Base-by-base conservation (phyloP, 2,329 filamentous ascomycete species). In the Penicillium sp. region DNA sequence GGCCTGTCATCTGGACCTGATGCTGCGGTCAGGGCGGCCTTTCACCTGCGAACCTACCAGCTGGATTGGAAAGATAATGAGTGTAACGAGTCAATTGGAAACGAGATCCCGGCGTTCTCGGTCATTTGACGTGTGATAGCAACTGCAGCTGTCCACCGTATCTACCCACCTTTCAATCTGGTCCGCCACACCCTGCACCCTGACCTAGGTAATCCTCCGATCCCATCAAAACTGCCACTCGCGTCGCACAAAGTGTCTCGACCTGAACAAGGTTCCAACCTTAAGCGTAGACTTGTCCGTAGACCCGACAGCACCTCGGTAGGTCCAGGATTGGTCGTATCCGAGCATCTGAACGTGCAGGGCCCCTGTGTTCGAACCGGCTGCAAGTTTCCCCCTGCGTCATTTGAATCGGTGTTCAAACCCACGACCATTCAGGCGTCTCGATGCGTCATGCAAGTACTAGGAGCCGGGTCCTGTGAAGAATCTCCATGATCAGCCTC, bases 181-280 rank as follows among this genome's bases (percentile, higher is more conserved):
- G 35, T 6, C 35, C 35, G 18, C 9, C 18, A 38, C 35, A 38
- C 35, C 35, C 35, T 38, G 18, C 18, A 42, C 38, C 10, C 31
- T 20, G 2, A 35, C 45, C 49, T 28, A 1, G 9, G 50, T 56
- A 59, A 56, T 56, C 52, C 60, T 61, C 60, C 60, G 60, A 51
- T 55, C 44, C 54, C 53, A 60, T 53, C 51, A 56, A 35, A 24
- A 22, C 20, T 13, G 35, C 42, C 38, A 9, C 22, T 35, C 24
- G 45, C n/a, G 60, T 62, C 27, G 47, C 47, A 61, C 58, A 53
- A 51, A 36, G 30, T 24, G 41, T 48, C 28, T 33, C 22, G 22
- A 48, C 40, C 46, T 44, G 51, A 54, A 44, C 35, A 49, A 44
- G 55, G 44, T 50, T 56, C 44, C 47, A 57, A 57, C 56, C 48